These are phyloP conservation scores for Abelmoschus esculentus DNA, from an alignment of 345 rosid species.

Conservation along the genomic window DNA sequence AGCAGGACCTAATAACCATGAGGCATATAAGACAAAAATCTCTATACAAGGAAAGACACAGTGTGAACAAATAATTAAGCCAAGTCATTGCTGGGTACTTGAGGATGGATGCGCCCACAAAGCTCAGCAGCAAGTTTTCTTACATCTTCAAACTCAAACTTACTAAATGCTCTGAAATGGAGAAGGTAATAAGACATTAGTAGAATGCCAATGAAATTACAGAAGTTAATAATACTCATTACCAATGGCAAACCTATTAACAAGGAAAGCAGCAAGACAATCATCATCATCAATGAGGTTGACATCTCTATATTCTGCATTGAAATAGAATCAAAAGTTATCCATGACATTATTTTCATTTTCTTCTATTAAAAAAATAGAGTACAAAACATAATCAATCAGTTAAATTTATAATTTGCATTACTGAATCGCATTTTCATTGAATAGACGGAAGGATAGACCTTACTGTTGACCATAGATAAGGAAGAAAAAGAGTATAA, in stretches of 20 bases:
- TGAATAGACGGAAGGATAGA: neutral
- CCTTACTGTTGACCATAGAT: too few relatives aligned
- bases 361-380: neutral
- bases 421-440: neutral
- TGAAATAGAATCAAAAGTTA: constrained; percentile 7
- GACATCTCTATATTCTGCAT: constrained; percentile 38
- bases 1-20: constrained; percentile 56
- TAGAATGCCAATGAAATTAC: constrained; percentile 14
- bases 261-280: constrained; percentile 55
- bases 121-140: constrained; percentile 86
- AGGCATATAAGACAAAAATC: constrained; percentile 8
- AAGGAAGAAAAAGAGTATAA: too few relatives aligned
- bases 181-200: constrained; percentile 14
- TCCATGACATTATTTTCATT: neutral
- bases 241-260: constrained; percentile 47
- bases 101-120: constrained; percentile 84
- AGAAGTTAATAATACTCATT: constrained; percentile 14
- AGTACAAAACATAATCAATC: neutral
- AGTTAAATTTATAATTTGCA: neutral
- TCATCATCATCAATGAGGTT: constrained; percentile 32
- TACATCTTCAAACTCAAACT: constrained; percentile 72
- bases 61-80: constrained; percentile 5
- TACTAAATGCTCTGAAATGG: constrained; percentile 59
- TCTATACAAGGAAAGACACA: constrained; percentile 4
- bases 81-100: constrained; percentile 27